Evolutionary conservation across 2,329 filamentous ascomycete species (phyloP).

Genomic region (Penicillium sp.): DNA sequence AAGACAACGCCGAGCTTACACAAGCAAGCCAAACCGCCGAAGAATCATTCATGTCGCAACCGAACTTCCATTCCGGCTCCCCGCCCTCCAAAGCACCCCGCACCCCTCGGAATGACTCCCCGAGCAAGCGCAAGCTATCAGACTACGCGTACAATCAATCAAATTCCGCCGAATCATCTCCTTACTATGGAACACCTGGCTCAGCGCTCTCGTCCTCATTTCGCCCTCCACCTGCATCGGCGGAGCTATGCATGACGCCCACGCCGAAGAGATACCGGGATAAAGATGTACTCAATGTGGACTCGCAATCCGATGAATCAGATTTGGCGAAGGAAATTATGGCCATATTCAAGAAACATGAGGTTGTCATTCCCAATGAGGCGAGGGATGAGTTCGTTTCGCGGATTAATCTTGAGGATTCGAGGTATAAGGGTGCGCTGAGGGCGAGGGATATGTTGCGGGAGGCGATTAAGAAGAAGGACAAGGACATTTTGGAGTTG

Average conservation of each 20-base stretch:
- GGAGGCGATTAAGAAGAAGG: constrained; percentile 62
- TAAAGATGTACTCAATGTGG: constrained; percentile 27
- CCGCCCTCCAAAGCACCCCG: constrained; percentile 40
- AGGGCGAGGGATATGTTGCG: constrained; percentile 67
- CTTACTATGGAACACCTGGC: constrained; percentile 11
- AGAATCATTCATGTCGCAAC: constrained; percentile 25
- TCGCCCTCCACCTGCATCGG: constrained; percentile 23
- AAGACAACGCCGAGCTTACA: constrained; percentile 31
- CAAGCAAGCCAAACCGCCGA: not conserved
- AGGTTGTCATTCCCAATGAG: constrained; percentile 32
- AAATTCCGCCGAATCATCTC: not conserved
- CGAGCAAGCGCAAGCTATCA: constrained; percentile 38
- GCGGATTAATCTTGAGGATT: constrained; percentile 57
- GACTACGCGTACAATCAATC: constrained; percentile 21
- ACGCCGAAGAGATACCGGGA: constrained; percentile 33
- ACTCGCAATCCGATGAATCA: constrained; percentile 20
- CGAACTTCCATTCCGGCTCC: constrained; percentile 27
- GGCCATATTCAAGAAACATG: constrained; percentile 36
- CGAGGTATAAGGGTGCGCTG: constrained; percentile 61
- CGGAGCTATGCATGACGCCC: constrained; percentile 34
- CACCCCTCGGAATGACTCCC: constrained; percentile 32
- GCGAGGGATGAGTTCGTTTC: constrained; percentile 39
- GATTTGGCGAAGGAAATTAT: constrained; percentile 27
- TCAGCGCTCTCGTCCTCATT: constrained; percentile 6
- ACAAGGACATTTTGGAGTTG: constrained; percentile 62